Conservation (phyloP, 768 basidiomycete species). For the Hygrophorus pudorinus region DNA sequence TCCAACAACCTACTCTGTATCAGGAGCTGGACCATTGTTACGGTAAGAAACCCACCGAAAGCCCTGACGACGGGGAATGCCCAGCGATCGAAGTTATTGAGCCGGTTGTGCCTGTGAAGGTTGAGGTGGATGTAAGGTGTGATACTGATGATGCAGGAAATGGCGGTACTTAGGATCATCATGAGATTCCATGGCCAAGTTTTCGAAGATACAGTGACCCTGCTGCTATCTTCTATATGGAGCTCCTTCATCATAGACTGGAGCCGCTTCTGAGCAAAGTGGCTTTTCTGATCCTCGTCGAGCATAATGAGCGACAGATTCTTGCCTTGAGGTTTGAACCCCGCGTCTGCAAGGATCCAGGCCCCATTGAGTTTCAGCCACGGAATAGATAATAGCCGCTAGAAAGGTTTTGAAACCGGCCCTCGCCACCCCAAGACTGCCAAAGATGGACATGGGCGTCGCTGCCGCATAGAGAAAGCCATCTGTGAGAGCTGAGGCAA, state of each 20-base stretch:
- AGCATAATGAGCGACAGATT: slow-evolving; percentile 10
- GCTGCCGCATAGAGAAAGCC: slow-evolving; percentile 17
- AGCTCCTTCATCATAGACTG: slow-evolving; percentile 3
- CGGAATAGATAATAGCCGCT: slow-evolving; percentile 7
- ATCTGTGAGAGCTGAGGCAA: slow-evolving; percentile 11
- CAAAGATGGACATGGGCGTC: slow-evolving; percentile 16
- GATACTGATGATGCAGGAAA: neutral
- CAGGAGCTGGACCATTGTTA: slow-evolving; percentile 9
- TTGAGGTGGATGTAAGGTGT: slow-evolving; percentile 8
- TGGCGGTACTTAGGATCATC: slow-evolving; percentile 4
- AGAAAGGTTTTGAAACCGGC: slow-evolving; percentile 12
- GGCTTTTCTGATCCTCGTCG: slow-evolving; percentile 4
- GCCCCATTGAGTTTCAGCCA: slow-evolving; percentile 5
- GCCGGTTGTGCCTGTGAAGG: neutral
- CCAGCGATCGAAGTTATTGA: neutral
- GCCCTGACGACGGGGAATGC: slow-evolving; percentile 8
- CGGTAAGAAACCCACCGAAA: slow-evolving; percentile 9
- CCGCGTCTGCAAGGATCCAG: slow-evolving; percentile 5
- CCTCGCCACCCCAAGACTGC: slow-evolving; percentile 14
- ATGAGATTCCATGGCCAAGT: slow-evolving; percentile 5
- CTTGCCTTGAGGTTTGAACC: slow-evolving; percentile 9
- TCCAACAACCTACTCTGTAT: too few relatives aligned
- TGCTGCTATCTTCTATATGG: slow-evolving; percentile 5
- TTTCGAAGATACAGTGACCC: neutral
- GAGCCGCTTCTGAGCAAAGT: slow-evolving; percentile 7